These are phyloP conservation scores for Furcasterigmium furcatum DNA, from an alignment of 2,329 filamentous ascomycete genomes.

Conservation along the genomic window DNA sequence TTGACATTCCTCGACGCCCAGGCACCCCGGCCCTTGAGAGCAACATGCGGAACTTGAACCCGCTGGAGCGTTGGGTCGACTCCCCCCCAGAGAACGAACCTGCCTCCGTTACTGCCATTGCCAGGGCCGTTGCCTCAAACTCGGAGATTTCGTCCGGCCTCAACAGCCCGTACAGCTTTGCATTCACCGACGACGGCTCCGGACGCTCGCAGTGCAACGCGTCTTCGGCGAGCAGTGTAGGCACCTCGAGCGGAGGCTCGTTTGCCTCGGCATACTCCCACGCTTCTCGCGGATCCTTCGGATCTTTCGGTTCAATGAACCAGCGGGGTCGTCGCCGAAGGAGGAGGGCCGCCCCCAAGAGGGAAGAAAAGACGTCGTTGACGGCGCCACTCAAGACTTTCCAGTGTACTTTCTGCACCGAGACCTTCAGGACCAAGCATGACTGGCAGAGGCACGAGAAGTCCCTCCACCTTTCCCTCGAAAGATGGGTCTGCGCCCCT, in stretches of 20 bases:
- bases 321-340: slow-evolving; percentile 45
- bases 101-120: slow-evolving; percentile 56
- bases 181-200: slow-evolving; percentile 58
- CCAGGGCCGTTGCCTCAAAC: slow-evolving; percentile 51
- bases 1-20: slow-evolving; percentile 68
- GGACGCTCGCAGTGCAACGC: slow-evolving; percentile 53
- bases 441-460: slow-evolving; percentile 72
- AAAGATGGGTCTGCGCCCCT: slow-evolving; percentile 63
- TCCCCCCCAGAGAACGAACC: slow-evolving; percentile 60
- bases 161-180: slow-evolving; percentile 54
- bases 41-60: slow-evolving; percentile 41
- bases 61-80: slow-evolving; percentile 55
- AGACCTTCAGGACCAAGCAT: slow-evolving; percentile 65
- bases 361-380: slow-evolving; percentile 31
- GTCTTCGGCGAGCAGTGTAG: slow-evolving; percentile 58
- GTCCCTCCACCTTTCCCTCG: slow-evolving; percentile 61
- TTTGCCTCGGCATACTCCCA: slow-evolving; percentile 58
- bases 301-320: slow-evolving; percentile 44
- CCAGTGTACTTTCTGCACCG: slow-evolving; percentile 68
- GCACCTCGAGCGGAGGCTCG: slow-evolving; percentile 57
- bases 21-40: slow-evolving; percentile 50
- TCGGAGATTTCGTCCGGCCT: slow-evolving; percentile 51
- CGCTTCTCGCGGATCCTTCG: slow-evolving; percentile 53
- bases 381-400: slow-evolving; percentile 50
- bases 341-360: slow-evolving; percentile 36